Evolutionary conservation across 2,329 filamentous ascomycete species (phyloP).

Genomic region (Phialophora chinensis): DNA sequence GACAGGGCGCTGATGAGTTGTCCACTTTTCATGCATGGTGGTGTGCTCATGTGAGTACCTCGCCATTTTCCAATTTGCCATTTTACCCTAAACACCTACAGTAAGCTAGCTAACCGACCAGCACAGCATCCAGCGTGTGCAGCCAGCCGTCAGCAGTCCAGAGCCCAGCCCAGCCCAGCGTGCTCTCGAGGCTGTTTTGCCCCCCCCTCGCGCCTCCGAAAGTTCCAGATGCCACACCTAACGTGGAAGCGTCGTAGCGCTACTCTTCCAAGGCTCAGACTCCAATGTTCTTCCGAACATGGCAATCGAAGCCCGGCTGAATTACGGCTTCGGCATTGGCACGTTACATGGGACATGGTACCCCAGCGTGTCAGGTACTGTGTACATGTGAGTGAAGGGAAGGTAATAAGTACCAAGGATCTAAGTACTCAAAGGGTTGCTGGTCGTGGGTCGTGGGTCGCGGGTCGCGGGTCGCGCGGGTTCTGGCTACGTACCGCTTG

Average conservation of each 20-base stretch:
- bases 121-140: neutral
- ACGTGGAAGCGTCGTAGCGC: no score
- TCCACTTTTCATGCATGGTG: constrained; percentile 17
- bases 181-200: neutral
- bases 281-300: neutral
- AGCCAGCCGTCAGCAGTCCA: neutral
- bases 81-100: neutral
- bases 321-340: neutral
- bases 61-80: neutral
- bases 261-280: neutral
- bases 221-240: neutral
- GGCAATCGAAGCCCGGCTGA: constrained; percentile 8
- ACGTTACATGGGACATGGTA: no score
- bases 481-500: no score
- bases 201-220: neutral
- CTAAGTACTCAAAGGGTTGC: no score
- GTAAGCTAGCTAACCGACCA: neutral
- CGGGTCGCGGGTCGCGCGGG: no score
- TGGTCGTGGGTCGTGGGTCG: no score
- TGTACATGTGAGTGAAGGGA: no score
- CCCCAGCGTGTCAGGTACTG: no score
- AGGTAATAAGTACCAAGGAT: no score
- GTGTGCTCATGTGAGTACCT: constrained; percentile 21
- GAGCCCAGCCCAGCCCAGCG: no score
- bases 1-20: constrained; percentile 12